phyloP scores from a whole-genome alignment of 2,329 filamentous ascomycete genomes.

The Ustulina deusta region DNA sequence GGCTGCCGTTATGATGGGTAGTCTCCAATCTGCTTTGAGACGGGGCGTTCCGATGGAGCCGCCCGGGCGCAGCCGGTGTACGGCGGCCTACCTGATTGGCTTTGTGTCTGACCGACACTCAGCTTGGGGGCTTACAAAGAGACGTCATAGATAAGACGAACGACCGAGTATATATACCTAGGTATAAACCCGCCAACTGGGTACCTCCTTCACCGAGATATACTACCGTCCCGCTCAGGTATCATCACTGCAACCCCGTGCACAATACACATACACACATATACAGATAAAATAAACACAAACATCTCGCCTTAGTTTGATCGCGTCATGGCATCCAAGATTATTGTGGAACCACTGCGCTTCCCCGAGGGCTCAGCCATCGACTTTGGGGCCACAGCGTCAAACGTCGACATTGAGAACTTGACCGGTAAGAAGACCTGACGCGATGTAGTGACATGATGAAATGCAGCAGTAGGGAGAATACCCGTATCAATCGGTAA shows the following conservation, averaged over 20 bases:
- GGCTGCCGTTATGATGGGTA: conserved; percentile 10
- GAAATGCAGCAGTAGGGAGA: conserved; percentile 55
- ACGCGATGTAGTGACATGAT: conserved; percentile 35
- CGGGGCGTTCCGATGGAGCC: conserved; percentile 22
- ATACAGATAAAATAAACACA: not conserved
- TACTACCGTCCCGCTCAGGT: not conserved
- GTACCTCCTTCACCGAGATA: not conserved
- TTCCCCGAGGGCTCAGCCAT: conserved; percentile 55
- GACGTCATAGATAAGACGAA: conserved; percentile 29
- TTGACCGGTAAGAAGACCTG: conserved; percentile 65
- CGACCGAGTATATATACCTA: no score
- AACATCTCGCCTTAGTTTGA: not conserved
- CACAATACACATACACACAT: not conserved
- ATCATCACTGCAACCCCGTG: not conserved
- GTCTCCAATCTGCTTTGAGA: conserved; percentile 4
- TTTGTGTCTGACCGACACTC: conserved; percentile 5
- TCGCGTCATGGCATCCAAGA: conserved; percentile 37
- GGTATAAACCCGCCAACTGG: conserved; percentile 2
- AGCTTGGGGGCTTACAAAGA: conserved; percentile 6
- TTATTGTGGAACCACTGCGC: conserved; percentile 56
- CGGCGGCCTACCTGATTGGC: not conserved
- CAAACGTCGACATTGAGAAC: conserved; percentile 70
- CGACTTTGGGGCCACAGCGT: conserved; percentile 71
- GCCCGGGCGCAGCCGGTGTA: conserved; percentile 25
- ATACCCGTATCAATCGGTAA: conserved; percentile 71